Evolutionary conservation across 306 rosid species (phyloP).

Genomic region (Prunus armeniaca): DNA sequence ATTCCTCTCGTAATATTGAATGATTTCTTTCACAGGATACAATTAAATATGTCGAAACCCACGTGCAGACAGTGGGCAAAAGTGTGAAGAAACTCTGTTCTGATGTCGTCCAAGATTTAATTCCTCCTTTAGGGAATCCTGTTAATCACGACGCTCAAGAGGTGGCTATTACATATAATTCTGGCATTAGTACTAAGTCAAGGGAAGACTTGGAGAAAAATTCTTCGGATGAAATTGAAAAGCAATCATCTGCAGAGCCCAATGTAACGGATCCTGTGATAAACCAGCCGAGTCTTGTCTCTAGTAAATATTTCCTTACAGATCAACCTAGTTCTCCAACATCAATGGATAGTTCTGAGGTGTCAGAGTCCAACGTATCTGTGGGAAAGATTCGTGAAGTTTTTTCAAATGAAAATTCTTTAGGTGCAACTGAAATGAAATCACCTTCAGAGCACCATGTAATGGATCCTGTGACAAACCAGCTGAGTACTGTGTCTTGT

Average conservation of each 20-base stretch:
- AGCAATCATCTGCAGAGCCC: slow-evolving; percentile 29
- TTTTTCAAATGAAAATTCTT: slow-evolving; percentile 10
- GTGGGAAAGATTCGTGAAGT: neutral
- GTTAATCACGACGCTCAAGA: slow-evolving; percentile 36
- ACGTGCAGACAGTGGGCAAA: slow-evolving; percentile 63
- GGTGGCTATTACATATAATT: slow-evolving; percentile 20
- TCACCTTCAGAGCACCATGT: slow-evolving; percentile 28
- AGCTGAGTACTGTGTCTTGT: slow-evolving; percentile 24
- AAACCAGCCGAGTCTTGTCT: slow-evolving; percentile 29
- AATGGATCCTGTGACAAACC: slow-evolving; percentile 26
- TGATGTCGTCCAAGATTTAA: slow-evolving; percentile 58
- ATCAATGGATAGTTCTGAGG: neutral
- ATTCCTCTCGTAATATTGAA: slow-evolving; percentile 12
- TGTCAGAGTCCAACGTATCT: neutral
- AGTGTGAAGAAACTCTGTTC: slow-evolving; percentile 66
- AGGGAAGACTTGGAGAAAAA: slow-evolving; percentile 29
- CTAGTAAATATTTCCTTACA: slow-evolving; percentile 12
- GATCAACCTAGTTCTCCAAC: slow-evolving; percentile 18
- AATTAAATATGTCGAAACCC: slow-evolving; percentile 67
- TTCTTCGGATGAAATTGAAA: slow-evolving; percentile 17
- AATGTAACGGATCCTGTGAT: slow-evolving; percentile 25
- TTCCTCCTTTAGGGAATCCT: slow-evolving; percentile 37
- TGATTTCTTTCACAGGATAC: slow-evolving; percentile 51
- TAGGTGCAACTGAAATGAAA: slow-evolving; percentile 22
- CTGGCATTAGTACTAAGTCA: slow-evolving; percentile 23